Base-by-base conservation (phyloP, 176 grass and related monocot species). In the Stipa capillata region DNA sequence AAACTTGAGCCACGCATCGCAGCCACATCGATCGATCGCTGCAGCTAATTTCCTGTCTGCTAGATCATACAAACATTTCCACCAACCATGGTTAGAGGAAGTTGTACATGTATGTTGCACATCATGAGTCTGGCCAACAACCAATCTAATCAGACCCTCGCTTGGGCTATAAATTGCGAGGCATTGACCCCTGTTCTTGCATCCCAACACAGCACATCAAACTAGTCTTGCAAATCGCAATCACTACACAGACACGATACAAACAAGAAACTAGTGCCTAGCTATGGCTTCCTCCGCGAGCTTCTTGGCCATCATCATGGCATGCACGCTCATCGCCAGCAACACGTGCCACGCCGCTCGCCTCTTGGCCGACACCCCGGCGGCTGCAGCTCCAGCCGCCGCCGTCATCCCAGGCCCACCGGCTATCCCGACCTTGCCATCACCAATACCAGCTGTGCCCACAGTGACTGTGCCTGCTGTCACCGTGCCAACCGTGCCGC, bases 291-390 rank as follows among this genome's bases (percentile, higher is more conserved):
- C 50, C 25, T 33, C 4, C 2, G 49, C 35, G 25, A 80, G 24
- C 50, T 15, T 80, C 25, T 23, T 69, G 49, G 64, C 50, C 50
- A n/a, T 69, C 48, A 2, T 56, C 64, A 80, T 57, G 78, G 78
- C 50, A 36, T 69, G 50, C 50, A 2, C 25, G 2, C 64, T 69
- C 21, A 45, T 67, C 23, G 47, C 62, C 12, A 29, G 50, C 65
- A 70, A 7, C 12, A 44, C 37, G 18, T 81, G 78, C 50, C 27
- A 70, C 9, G 78, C 78, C 35, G 65, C 65, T 21, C 65, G 78
- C 18, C 6, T 17, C 23, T 29, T 81, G 27, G 78, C 65, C 7
- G 78, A 58, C 51, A 81, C 51, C 0, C 23, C 34, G 0, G 16
- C 34, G 32, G 47, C 47, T 2, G 47, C 34, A 14, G 33, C 77